Base-by-base conservation (phyloP, 176 grass and related monocot genomes). In the Ensete glaucum region DNA sequence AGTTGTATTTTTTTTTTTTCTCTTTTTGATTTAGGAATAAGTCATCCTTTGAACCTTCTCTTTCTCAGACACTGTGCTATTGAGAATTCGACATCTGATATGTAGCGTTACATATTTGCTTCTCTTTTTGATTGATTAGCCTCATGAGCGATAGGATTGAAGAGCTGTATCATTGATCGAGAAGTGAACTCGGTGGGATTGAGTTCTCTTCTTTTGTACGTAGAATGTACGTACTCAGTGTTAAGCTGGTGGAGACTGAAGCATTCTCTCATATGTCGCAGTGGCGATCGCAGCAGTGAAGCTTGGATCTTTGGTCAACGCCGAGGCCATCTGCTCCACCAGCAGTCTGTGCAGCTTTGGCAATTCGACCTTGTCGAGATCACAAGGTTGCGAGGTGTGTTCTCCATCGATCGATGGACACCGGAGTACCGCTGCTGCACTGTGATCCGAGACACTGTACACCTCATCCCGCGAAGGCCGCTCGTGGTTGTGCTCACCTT, bases 401-500 rank as follows among this genome's bases (percentile, higher is more conserved):
- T 62, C 57, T 8, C 0, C 34, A 43, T 6, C 34, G 34, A 43
- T 43, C 34, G 34, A 43, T 43, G 34, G 57, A 15, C 57, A n/a
- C 57, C 9, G 10, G 17, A 17, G 55, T 19, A 4, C 57, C 21
- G 13, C 57, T 7, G 57, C 20, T 48, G 49, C 62, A 51, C n/a
- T 1, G 74, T 9, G n/a, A 62, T n/a, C 57, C 59, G 15, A 34
- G 34, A 10, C 0, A 60, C 49, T 5, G 34, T 6, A 6, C 1
- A 87, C 50, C 50, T 34, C 34, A 55, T 43, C 23, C 43, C 19
- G 25, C 64, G 80, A 67, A 16, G 84, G 84, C 29, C 34, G 48
- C 27, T 65, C 54, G 80, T 96, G 93, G 81, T 88, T 96, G 80
- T 96, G 93, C 67, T 96, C 89, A 13, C 93, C 93, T 81, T 96